phyloP scores from a whole-genome alignment of 192 early-diverging fungal genomes.

The Backusella mclennaniae region DNA sequence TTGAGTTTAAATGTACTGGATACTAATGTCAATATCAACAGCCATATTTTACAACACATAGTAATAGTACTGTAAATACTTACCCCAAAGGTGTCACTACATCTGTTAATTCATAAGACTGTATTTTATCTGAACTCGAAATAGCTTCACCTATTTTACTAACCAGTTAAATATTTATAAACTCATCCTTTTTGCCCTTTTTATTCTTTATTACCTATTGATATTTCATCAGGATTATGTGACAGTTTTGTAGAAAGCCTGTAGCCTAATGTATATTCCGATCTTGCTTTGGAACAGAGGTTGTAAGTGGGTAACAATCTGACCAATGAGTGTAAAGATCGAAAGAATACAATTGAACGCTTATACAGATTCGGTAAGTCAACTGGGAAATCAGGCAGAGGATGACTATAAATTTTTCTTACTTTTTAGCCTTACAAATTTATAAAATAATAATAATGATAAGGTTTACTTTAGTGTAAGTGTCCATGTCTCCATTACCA shows the following conservation, averaged over 20 bases:
- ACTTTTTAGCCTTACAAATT: neutral
- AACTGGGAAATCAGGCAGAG: slow-evolving; percentile 52
- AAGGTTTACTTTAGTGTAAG: slow-evolving; percentile 66
- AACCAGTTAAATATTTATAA: neutral
- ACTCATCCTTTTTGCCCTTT: neutral
- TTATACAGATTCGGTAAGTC: slow-evolving; percentile 89
- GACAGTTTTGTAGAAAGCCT: slow-evolving; percentile 54
- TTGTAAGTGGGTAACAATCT: slow-evolving; percentile 74
- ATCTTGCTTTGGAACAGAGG: slow-evolving; percentile 46
- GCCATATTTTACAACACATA: neutral
- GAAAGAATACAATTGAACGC: slow-evolving; percentile 87
- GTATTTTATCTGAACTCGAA: slow-evolving; percentile 54
- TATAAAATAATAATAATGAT: neutral
- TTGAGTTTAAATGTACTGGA: slow-evolving; percentile 64
- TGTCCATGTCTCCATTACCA: slow-evolving; percentile 87
- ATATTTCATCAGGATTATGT: slow-evolving; percentile 62
- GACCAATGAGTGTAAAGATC: slow-evolving; percentile 77
- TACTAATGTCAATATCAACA: slow-evolving; percentile 16
- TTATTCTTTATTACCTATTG: slow-evolving; percentile 52
- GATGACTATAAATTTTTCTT: slow-evolving; percentile 33
- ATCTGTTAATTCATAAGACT: slow-evolving; percentile 63
- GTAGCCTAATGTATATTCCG: slow-evolving; percentile 61
- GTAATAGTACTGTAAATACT: neutral
- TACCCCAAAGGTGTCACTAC: slow-evolving; percentile 74
- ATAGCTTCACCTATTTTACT: slow-evolving; percentile 58